Base-by-base conservation (phyloP, 257 asterid genomes). In the Leonotis leonurus region DNA sequence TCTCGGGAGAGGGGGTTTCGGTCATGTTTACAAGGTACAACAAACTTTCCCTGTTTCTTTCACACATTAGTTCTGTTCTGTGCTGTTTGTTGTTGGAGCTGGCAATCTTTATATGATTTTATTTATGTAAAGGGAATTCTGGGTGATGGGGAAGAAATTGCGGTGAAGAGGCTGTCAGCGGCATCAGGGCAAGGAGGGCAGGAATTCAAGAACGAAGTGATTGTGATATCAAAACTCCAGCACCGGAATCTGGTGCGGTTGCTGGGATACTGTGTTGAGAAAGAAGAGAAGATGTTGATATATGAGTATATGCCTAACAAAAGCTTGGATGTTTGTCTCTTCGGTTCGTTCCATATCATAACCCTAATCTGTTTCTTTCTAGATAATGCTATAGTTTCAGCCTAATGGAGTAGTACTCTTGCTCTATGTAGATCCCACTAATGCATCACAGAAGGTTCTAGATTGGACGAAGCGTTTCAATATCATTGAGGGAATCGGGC, bases 1-100 rank as follows among this genome's bases (percentile, higher is more conserved):
- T 39, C 87, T 85, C 3, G 94, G 90, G 5, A 69, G 63, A 48
- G 94, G 94, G 27, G 88, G 94, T 21, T 85, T 85, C 5, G 94
- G 94, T 29, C 73, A 77, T 13, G 94, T 85, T 48, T 85, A 83
- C 69, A 80, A 77, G 80, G 94, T 85, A 72, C 41, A 18, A 16
- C 12, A 29, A 7, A 11, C 20, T 5, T 7, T 13, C 4, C 16
- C 29, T 17, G 17, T 5, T 3, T 58, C 18, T 10, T 18, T 24
- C 1, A 3, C 39, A 36, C 0, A 8, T 17, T 51, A 0, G 22
- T 20, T 8, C 2, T 5, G 12, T 17, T 44, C 17, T 18, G 25
- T 12, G 35, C 12, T 0, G 21, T 51, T 12, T 48, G 16, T 37
- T 6, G 5, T 2, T 9, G 2, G 17, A 39, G 6, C 8, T 48